Evolutionary conservation across 2,329 filamentous ascomycete species (phyloP).

Genomic region (Penicillium polonicum): DNA sequence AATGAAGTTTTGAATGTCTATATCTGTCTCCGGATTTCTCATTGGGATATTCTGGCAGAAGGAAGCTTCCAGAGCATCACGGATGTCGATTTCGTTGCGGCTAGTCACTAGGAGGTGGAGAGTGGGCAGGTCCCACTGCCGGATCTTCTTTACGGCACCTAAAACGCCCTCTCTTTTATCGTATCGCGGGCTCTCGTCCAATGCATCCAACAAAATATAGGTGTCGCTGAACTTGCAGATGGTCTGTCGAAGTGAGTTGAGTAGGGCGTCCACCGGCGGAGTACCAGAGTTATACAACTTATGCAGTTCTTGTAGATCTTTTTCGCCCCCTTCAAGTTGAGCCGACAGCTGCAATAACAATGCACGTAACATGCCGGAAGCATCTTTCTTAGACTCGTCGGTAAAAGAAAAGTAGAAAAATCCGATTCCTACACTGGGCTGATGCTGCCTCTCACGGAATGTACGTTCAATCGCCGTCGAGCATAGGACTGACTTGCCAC

Average conservation of each 20-base stretch:
- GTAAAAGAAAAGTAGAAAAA: conserved; percentile 24
- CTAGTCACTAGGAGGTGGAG: conserved; percentile 30
- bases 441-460: conserved; percentile 13
- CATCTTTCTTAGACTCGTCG: conserved; percentile 28
- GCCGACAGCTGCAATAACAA: conserved; percentile 29
- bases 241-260: neutral
- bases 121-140: conserved; percentile 12
- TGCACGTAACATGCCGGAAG: conserved; percentile 24
- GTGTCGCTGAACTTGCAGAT: neutral
- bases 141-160: neutral
- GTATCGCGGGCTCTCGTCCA: conserved; percentile 17
- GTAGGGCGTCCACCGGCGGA: neutral
- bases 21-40: conserved; percentile 14
- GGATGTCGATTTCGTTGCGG: conserved; percentile 16
- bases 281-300: neutral
- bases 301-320: conserved; percentile 17
- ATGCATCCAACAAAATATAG: conserved; percentile 13
- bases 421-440: conserved; percentile 18
- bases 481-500: conserved; percentile 34
- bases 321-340: conserved; percentile 15
- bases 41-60: neutral
- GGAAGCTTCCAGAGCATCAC: neutral
- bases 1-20: conserved; percentile 26
- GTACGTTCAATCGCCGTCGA: conserved; percentile 30
- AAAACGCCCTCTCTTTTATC: conserved; percentile 7